Conservation (phyloP, 208 protist genomes). For the Naegleria lovaniensis region DNA sequence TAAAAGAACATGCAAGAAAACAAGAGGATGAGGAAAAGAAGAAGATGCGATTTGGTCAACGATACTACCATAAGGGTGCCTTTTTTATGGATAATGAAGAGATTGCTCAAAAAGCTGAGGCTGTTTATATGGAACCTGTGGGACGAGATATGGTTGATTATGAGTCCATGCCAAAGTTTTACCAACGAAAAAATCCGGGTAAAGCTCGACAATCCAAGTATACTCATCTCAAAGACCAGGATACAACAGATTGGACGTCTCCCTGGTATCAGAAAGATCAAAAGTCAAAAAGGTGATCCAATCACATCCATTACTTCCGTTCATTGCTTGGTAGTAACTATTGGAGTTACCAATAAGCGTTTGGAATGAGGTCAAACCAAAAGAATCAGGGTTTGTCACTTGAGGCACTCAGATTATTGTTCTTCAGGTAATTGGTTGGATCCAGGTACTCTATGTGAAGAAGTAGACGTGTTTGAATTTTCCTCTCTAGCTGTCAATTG, state of each 20-base stretch:
- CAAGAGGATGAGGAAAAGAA: constrained; percentile 9
- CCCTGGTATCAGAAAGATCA: neutral
- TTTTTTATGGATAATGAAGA: constrained; percentile 46
- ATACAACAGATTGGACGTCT: constrained; percentile 31
- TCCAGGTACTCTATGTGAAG: no score
- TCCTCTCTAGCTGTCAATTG: no score
- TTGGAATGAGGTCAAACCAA: no score
- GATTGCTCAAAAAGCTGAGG: neutral
- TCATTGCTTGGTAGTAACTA: no score
- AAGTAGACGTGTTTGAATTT: no score
- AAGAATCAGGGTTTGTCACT: no score
- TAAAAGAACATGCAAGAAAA: constrained; percentile 28
- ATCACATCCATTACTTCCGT: no score
- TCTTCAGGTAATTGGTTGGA: no score
- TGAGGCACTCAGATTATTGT: no score
- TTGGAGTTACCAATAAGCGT: no score
- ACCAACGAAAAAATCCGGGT: constrained; percentile 48
- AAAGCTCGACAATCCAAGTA: constrained; percentile 36
- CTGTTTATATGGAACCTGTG: constrained; percentile 10
- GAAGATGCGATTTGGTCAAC: constrained; percentile 45
- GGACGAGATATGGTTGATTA: constrained; percentile 39
- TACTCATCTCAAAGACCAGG: constrained; percentile 42
- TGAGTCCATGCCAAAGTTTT: constrained; percentile 32
- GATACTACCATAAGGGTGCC: constrained; percentile 55
- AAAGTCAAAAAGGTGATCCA: neutral